phyloP scores from a whole-genome alignment of 441 rosid species.

The Mallotus japonicus region DNA sequence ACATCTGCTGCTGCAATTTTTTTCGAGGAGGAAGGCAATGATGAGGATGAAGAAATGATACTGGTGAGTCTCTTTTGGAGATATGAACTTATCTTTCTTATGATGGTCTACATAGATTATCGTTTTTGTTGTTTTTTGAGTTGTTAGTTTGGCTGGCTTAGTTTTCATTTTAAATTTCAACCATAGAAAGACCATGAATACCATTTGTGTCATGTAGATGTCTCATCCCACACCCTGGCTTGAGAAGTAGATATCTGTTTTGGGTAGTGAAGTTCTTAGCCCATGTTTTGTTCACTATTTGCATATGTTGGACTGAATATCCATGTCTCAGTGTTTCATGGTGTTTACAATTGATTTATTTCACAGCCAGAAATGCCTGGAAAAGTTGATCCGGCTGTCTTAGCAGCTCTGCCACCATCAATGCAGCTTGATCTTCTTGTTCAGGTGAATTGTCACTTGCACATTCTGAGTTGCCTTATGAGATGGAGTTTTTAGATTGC shows the following conservation, averaged over 20 bases:
- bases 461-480: constrained; percentile 17
- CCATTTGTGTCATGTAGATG: background rate
- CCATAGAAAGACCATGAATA: background rate
- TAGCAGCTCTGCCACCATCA: constrained; percentile 95
- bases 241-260: constrained; percentile 1
- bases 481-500: constrained; percentile 24
- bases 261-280: constrained; percentile 4
- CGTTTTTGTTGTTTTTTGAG: background rate
- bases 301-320: background rate
- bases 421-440: constrained; percentile 96
- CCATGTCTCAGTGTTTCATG: constrained; percentile 6
- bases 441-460: constrained; percentile 50
- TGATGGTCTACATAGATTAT: background rate
- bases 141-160: constrained; percentile 3
- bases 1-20: constrained; percentile 44
- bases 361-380: constrained; percentile 72
- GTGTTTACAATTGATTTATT: constrained; percentile 18
- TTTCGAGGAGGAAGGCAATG: constrained; percentile 50
- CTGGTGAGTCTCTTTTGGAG: constrained; percentile 41
- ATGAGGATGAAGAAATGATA: constrained; percentile 71
- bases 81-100: constrained; percentile 2
- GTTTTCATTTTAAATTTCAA: background rate
- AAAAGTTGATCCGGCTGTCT: constrained; percentile 80
- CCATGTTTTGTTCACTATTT: background rate
- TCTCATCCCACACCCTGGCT: background rate